These are phyloP conservation scores for Rhynchospora tenuis DNA, from an alignment of 176 grass and related monocot genomes.

Conservation along the genomic window DNA sequence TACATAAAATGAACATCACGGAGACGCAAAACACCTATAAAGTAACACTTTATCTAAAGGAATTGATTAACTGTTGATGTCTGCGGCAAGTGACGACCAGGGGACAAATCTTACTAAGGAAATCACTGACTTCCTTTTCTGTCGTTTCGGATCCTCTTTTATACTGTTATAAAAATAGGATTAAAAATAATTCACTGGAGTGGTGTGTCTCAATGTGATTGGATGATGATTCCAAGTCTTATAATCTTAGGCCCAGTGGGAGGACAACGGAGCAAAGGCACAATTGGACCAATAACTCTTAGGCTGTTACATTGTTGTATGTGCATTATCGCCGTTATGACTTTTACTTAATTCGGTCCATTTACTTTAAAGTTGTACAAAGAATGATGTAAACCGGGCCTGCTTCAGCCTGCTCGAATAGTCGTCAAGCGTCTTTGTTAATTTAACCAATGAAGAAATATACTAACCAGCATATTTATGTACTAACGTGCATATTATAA, in stretches of 20 bases:
- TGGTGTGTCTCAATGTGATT: neutral
- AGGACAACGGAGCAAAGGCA: neutral
- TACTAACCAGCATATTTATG: neutral
- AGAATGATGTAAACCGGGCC: neutral
- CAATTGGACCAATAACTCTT: neutral
- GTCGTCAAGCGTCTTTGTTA: neutral
- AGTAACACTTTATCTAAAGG: neutral
- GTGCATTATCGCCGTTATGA: neutral
- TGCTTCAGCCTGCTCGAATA: neutral
- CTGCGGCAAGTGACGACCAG: neutral
- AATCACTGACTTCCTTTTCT: neutral
- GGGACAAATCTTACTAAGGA: neutral
- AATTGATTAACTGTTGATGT: neutral
- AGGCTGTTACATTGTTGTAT: neutral
- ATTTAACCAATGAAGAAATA: neutral
- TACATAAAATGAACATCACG: no score
- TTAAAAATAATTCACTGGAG: neutral
- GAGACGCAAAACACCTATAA: neutral
- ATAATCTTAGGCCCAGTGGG: neutral
- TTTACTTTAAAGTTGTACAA: neutral
- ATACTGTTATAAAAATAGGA: neutral
- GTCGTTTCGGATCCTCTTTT: neutral
- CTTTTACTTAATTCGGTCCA: neutral
- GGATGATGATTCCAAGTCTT: neutral
- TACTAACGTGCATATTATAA: no score